Conservation (phyloP, 768 basidiomycete species). For the Boletus pseudopeckii region DNA sequence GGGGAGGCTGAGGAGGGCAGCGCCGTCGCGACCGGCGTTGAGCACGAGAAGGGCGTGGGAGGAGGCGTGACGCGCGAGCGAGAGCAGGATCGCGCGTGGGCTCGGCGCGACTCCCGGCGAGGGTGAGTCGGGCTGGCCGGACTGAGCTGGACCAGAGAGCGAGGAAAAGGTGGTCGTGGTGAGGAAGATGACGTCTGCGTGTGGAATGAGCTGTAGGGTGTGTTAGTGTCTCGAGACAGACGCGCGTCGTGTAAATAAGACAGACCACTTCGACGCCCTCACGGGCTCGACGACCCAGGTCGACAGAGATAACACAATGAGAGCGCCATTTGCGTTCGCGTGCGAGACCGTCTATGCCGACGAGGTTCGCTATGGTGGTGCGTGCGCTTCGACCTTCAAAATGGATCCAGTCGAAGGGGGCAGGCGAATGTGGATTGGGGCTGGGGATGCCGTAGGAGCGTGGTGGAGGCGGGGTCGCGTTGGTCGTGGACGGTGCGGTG, state of each 20-base stretch:
- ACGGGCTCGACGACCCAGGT: slow-evolving; percentile 67
- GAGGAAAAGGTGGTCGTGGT: slow-evolving; percentile 26
- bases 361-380: slow-evolving; percentile 74
- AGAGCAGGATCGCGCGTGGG: slow-evolving; percentile 75
- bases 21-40: slow-evolving; percentile 76
- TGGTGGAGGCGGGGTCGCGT: slow-evolving; percentile 8
- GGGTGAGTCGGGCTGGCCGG: slow-evolving; percentile 29
- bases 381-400: slow-evolving; percentile 80
- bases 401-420: slow-evolving; percentile 85
- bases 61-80: slow-evolving; percentile 62
- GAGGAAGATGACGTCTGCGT: slow-evolving; percentile 80
- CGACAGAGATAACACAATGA: slow-evolving; percentile 78
- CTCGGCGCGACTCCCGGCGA: slow-evolving; percentile 47
- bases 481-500: slow-evolving; percentile 27
- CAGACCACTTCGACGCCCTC: slow-evolving; percentile 80
- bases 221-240: neutral
- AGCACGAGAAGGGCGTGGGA: slow-evolving; percentile 79
- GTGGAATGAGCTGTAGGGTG: slow-evolving; percentile 62
- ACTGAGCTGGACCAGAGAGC: neutral
- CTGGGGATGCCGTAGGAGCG: slow-evolving; percentile 25
- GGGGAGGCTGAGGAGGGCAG: slow-evolving; percentile 75
- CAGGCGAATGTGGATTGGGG: slow-evolving; percentile 54
- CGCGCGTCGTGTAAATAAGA: slow-evolving; percentile 9
- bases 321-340: slow-evolving; percentile 81
- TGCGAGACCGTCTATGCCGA: slow-evolving; percentile 77